A percentile compares a stretch with the other conserved stretches of the same genome.
These are phyloP conservation scores for Talaromyces nanjingensis DNA, from an alignment of 495 filamentous ascomycete species.

Conservation along the genomic window DNA sequence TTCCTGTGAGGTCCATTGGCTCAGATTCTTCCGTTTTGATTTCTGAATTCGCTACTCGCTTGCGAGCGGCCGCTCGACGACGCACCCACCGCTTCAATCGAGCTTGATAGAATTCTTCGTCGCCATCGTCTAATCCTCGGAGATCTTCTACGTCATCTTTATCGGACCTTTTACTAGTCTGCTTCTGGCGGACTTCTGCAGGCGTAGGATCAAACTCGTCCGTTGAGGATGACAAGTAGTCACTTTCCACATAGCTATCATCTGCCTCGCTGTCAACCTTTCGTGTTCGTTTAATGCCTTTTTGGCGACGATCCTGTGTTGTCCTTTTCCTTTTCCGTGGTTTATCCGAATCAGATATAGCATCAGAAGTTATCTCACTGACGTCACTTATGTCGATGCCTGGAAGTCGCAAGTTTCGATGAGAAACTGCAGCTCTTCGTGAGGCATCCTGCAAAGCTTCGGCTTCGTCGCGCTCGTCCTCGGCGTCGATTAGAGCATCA, in stretches of 20 bases:
- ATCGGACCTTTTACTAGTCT: conserved; percentile 26
- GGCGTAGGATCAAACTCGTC: conserved; percentile 34
- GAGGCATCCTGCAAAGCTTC: conserved; percentile 40
- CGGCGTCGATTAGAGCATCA: conserved; percentile 69
- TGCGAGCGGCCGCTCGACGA: conserved; percentile 59
- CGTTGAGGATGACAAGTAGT: conserved; percentile 27
- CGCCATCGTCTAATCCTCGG: conserved; percentile 80
- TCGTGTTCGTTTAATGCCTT: background rate
- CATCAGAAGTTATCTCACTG: conserved; percentile 21
- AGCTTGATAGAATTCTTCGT: conserved; percentile 75
- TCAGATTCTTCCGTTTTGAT: conserved; percentile 21
- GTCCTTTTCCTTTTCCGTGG: conserved; percentile 36
- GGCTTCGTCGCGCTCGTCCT: conserved; percentile 56
- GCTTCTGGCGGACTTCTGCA: conserved; percentile 29
- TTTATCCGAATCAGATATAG: conserved; percentile 15
- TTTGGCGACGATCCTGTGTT: conserved; percentile 12
- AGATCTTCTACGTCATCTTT: conserved; percentile 58
- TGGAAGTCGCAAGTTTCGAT: conserved; percentile 73
- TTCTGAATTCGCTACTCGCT: conserved; percentile 27
- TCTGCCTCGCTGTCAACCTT: conserved; percentile 1
- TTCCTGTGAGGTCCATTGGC: conserved; percentile 16
- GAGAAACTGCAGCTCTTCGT: conserved; percentile 51
- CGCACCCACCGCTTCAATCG: conserved; percentile 68
- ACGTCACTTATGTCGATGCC: conserved; percentile 59
- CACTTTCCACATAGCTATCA: conserved; percentile 9